Base-by-base conservation (phyloP, 2,329 filamentous ascomycete genomes). In the Aspergillus clavatus region DNA sequence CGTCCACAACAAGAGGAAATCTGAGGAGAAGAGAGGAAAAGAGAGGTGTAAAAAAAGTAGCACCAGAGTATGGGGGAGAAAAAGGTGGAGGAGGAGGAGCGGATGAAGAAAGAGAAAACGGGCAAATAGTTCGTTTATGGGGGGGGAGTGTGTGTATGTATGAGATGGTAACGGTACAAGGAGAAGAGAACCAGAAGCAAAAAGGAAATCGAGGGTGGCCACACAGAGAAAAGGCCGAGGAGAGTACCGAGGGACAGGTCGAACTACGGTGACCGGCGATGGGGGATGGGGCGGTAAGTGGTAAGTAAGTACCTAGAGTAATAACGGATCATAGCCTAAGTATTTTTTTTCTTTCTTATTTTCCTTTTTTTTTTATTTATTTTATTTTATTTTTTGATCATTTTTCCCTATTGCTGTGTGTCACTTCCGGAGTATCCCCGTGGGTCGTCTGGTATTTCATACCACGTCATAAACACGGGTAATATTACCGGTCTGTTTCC, bases 401-500 rank as follows among this genome's bases (percentile, higher is more conserved):
- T 41, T 40, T 44, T 43, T 42, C 16, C 12, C 46, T 47, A 45
- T 18, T 14, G 29, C 8, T 19, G 41, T 48, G 29, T 44, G 38
- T 40, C 33, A 47, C 41, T 57, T 55, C 58, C 54, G 56, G 55
- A 57, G 58, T 57, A 53, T 46, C 50, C 52, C 54, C 58, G 49
- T 57, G 47, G 51, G 49, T 55, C 47, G 29, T 12, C 31, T 49
- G 41, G 54, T 57, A 58, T 54, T 46, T 42, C 44, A 50, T 52
- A 53, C 50, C 28, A 23, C 19, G 55, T 58, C 47, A 53, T 55
- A 33, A 56, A 53, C 37, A 46, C 27, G 38, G 12, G 55, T 58
- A 56, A 46, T 28, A 43, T 52, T 62, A 64, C 60, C 53, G 48
- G 55, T 54, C 56, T 58, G 58, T 61, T 63, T 60, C 53, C 57